A percentile compares a stretch with the other conserved stretches of the same genome.
These are phyloP conservation scores for Aspergillus costaricaensis DNA, from an alignment of 2,329 filamentous ascomycete species.

Conservation along the genomic window DNA sequence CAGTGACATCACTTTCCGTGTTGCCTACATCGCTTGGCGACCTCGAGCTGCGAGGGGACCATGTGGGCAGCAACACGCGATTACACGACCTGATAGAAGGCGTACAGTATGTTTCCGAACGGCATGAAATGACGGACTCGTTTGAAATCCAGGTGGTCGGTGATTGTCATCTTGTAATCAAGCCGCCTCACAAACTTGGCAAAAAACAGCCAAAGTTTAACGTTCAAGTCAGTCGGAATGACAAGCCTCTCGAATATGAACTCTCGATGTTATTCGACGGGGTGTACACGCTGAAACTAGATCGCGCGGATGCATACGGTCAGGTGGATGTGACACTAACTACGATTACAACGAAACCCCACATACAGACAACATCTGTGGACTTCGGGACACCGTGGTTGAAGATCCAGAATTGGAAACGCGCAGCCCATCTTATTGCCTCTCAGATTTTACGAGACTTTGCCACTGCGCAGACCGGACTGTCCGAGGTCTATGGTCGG, in stretches of 20 bases:
- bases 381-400: constrained; percentile 51
- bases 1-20: constrained; percentile 27
- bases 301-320: constrained; percentile 52
- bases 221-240: constrained; percentile 51
- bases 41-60: constrained; percentile 18
- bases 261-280: constrained; percentile 56
- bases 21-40: constrained; percentile 23
- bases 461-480: constrained; percentile 38
- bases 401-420: constrained; percentile 50
- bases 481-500: constrained; percentile 41
- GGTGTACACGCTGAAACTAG: constrained; percentile 54
- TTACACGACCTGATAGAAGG: constrained; percentile 30
- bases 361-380: constrained; percentile 40
- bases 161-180: constrained; percentile 56
- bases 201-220: constrained; percentile 52
- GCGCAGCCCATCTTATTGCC: constrained; percentile 39
- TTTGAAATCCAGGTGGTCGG: constrained; percentile 59
- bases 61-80: constrained; percentile 23
- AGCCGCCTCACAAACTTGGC: constrained; percentile 47
- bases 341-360: constrained; percentile 36
- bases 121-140: constrained; percentile 35
- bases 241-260: constrained; percentile 45
- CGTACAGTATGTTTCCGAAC: constrained; percentile 23
- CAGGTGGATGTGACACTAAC: constrained; percentile 52
- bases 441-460: constrained; percentile 41